Base-by-base conservation (phyloP, 1,284 basidiomycete species). In the Moesziomyces antarcticus region DNA sequence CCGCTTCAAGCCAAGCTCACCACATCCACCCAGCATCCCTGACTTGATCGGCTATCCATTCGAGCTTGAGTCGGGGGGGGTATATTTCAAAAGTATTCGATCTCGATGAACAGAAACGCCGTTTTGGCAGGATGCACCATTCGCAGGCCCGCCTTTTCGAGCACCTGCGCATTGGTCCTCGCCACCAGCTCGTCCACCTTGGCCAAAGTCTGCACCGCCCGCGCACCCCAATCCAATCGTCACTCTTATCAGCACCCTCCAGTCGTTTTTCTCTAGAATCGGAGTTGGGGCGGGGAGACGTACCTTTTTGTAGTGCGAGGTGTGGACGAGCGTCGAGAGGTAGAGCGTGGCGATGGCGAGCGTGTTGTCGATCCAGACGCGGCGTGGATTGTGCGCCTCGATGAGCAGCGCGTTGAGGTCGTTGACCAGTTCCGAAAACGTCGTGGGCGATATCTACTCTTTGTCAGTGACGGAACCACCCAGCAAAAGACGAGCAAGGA, bases 121-220 rank as follows among this genome's bases (percentile, higher is more conserved):
- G 90, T 89, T 77, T 88, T 88, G 42, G 87, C 86, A 2, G 93
- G 93, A 89, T 92, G 91, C 30, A 92, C 85, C 48, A 95, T 88
- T 71, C 93, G 91, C 73, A 95, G 84, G 3, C 93, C 93, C 5
- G 87, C 90, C 1, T 91, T 91, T 80, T 94, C 92, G 85, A 90
- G 93, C 20, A 91, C 68, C 48, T 88, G 87, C 25, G 82, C 82
- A 82, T 95, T 95, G 53, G 90, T 84, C 50, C 88, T 86, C 37
- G 89, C 88, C 50, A 95, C 87, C 42, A 89, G 85, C 20, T 83
- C 73, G 51, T 88, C 85, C 41, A 95, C 85, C 58, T 89, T 87
- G n/a, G 82, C 82, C 91, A 95, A 92, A 83, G 92, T 90, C 93
- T 94, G 76, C 18, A 5, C n/a, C n/a, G n/a, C n/a, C n/a, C 5